Evolutionary conservation across 1,139 yeast genomes (phyloP), one percentile per base, ranked within the genome.

Genomic region (Candida pseudoviswanathii): DNA sequence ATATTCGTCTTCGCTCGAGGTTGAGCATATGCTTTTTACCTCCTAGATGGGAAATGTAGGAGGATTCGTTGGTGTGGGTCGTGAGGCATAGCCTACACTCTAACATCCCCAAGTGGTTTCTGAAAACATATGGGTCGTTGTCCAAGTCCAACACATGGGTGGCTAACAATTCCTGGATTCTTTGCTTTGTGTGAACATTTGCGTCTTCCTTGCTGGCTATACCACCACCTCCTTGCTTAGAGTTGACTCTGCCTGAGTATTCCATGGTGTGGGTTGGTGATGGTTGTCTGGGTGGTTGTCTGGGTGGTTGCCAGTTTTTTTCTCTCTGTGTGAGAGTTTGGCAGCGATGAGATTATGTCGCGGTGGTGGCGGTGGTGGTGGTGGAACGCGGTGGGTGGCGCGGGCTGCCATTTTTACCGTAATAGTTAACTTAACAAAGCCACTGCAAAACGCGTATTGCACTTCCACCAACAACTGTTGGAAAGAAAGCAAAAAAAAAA

Each of bases 81-180:
- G 96, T 89, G 31, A 84, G 67, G 62, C 97, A 90, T 31, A 89
- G 71, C 42, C 80, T 75, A 63, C 97, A 90, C 61, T 89, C 96
- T 30, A 85, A 71, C 43, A 82, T 68, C 2, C 96, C 96, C 22
- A 85, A 67, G 59, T 86, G 90, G 62, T 87, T 89, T 56, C 82
- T 78, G 65, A 83, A 80, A 16, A 88, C 87, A 65, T 88, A 89
- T 0, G 96, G 96, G 60, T 89, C 90, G 46, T 80, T 79, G 41
- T 85, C 89, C 6, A 89, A 67, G 61, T 87, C 85, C 16, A 86
- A 74, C 2, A 73, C 73, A 45, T 84, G 79, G 5, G 85, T 79
- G 30, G 85, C 71, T 33, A 89, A 77, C 41, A 89, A 76, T 59
- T 86, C 84, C 41, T 82, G 75, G 27, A 88, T 77, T 30, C 96